Evolutionary conservation across 352 stramenopile species (phyloP), one percentile per base, ranked within the genome.

Genomic region (Pythium utonaiense): DNA sequence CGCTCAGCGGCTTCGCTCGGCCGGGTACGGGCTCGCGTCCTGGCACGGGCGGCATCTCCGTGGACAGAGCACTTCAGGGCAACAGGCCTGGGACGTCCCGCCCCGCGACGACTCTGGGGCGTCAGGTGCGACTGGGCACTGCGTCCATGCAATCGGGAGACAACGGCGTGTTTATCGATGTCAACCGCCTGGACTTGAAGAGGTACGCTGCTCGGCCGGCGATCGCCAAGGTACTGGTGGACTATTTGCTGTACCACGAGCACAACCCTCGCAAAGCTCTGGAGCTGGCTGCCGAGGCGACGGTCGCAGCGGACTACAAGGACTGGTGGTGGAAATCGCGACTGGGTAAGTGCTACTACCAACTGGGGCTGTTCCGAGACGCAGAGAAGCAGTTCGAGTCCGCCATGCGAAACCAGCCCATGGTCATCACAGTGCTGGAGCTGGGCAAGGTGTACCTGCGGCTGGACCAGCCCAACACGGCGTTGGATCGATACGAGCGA

Each of bases 311-410:
- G 4, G 87, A 95, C 36, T 98, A 93, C 67, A 93, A 96, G 64
- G 88, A 96, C 68, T 98, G 93, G 93, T 98, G 89, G 88, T 98
- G 93, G 93, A 98, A 98, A 64, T 79, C 83, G n/a, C 77, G 90
- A 9, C 66, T 98, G 17, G 93, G 90, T 34, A 97, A 98, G 66
- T 97, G 90, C 73, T 98, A 98, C 77, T 97, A 97, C 67, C 91
- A 97, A 58, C 70, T 98, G 6, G 89, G 93, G 10, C 75, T 98
- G 22, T 91, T 96, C 41, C 85, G 93, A 17, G 93, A 98, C 48
- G 92, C 93, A 6, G 93, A 98, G 73, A 93, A 96, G 73, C 91
- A 98, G 67, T 93, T 98, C 38, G 81, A 95, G 68, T 96, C 83
- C 48, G 85, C 87, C 14, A 48, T 98, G 55, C 78, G 86, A 10